Conservation (phyloP, 352 stramenopile genomes). For the Phytophthora pisi region DNA sequence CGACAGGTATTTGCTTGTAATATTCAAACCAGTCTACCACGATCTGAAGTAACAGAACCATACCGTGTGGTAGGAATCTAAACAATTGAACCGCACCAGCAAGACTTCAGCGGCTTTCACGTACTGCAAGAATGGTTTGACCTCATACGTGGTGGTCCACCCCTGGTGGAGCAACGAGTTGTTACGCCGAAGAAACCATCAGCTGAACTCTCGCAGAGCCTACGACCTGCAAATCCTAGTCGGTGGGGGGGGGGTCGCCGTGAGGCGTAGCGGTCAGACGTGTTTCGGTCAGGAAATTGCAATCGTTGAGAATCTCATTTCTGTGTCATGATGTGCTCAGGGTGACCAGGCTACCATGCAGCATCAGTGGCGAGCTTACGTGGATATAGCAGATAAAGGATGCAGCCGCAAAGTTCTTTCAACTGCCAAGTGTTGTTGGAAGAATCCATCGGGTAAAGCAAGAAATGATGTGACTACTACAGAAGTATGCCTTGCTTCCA, state of each 20-base stretch:
- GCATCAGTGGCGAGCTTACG: background rate
- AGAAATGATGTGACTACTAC: no score
- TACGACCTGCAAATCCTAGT: background rate
- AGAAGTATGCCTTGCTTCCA: background rate
- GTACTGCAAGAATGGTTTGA: background rate
- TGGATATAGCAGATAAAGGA: constrained; percentile 3
- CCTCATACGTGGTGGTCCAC: background rate
- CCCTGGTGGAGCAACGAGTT: constrained; percentile 1
- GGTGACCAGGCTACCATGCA: background rate
- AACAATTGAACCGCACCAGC: background rate
- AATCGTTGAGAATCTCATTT: constrained; percentile 10
- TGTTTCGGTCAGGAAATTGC: background rate
- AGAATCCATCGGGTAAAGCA: background rate
- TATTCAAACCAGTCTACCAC: no score
- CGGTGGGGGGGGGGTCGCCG: background rate
- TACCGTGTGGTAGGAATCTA: background rate
- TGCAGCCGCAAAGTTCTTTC: constrained; percentile 11
- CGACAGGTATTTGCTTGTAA: background rate
- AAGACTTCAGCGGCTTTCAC: constrained; percentile 5
- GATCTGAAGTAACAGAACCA: no score
- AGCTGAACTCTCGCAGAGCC: constrained; percentile 6
- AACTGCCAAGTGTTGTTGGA: constrained; percentile 12
- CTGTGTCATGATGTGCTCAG: background rate
- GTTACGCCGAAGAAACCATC: constrained; percentile 9
- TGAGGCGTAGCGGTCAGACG: background rate